Evolutionary conservation across 495 filamentous ascomycete genomes (phyloP).

Genomic region (Thermothielavioides terrestris): DNA sequence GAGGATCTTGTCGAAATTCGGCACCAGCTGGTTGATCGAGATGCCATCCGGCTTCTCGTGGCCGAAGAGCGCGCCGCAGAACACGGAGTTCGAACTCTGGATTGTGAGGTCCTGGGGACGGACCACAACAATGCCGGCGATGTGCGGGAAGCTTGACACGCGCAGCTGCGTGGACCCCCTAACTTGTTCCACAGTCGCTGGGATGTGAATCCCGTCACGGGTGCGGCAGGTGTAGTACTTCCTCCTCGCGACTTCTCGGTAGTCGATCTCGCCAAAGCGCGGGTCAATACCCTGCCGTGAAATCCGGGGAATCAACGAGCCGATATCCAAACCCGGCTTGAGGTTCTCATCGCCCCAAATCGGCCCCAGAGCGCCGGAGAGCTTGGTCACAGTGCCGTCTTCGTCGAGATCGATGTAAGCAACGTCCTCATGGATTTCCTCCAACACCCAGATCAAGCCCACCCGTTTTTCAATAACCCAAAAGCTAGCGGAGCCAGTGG

Average conservation of each 20-base stretch:
- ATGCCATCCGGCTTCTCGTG: constrained; percentile 73
- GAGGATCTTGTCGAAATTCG: constrained; percentile 76
- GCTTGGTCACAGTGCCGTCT: constrained; percentile 57
- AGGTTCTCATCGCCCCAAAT: constrained; percentile 73
- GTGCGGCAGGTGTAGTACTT: constrained; percentile 78
- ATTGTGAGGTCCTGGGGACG: constrained; percentile 66
- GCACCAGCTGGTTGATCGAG: constrained; percentile 70
- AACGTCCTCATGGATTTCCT: constrained; percentile 94
- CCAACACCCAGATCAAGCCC: constrained; percentile 92
- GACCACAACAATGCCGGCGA: constrained; percentile 91
- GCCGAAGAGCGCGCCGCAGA: constrained; percentile 85
- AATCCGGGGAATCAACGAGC: constrained; percentile 67
- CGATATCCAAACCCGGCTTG: constrained; percentile 58
- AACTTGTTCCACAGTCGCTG: constrained; percentile 62
- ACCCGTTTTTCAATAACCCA: constrained; percentile 98
- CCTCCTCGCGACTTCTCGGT: constrained; percentile 55
- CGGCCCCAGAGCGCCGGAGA: constrained; percentile 58
- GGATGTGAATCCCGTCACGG: constrained; percentile 63
- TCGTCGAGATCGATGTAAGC: constrained; percentile 64
- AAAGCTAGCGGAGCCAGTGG: constrained; percentile 81
- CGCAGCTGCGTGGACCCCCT: constrained; percentile 58
- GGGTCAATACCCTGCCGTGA: constrained; percentile 61
- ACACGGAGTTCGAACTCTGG: constrained; percentile 88
- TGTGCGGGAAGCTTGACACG: constrained; percentile 90
- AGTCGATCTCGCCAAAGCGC: constrained; percentile 58